phyloP scores from a whole-genome alignment of 2,329 filamentous ascomycete genomes.

The Beauveria rudraprayagi region DNA sequence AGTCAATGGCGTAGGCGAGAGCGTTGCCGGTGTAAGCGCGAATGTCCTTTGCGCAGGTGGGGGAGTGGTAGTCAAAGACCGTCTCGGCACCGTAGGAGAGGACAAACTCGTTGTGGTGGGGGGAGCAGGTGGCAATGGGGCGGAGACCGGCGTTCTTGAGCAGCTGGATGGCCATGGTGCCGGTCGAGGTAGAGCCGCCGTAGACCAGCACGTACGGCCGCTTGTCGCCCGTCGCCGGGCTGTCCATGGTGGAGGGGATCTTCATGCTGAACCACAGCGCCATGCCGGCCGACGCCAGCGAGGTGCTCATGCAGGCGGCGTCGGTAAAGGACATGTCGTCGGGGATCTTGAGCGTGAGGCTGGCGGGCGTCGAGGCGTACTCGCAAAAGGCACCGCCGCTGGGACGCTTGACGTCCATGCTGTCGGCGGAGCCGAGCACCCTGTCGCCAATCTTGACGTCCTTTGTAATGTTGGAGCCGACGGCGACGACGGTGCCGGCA shows the following conservation, averaged over 20 bases:
- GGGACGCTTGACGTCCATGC: constrained; percentile 15
- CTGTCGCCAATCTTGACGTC: constrained; percentile 18
- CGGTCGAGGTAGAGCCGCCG: constrained; percentile 36
- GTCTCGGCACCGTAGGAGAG: constrained; percentile 33
- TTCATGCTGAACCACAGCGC: constrained; percentile 22
- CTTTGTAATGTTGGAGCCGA: constrained; percentile 15
- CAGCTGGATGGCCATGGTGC: constrained; percentile 36
- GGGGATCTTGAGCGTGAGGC: constrained; percentile 19
- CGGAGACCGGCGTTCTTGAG: constrained; percentile 28
- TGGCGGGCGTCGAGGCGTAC: constrained; percentile 18
- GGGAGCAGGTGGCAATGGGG: constrained; percentile 37
- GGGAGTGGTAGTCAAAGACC: constrained; percentile 36
- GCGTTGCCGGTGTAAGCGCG: constrained; percentile 27
- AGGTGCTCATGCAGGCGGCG: constrained; percentile 19
- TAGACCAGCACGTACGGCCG: constrained; percentile 30
- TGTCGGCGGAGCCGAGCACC: constrained; percentile 19
- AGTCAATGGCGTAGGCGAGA: constrained; percentile 35
- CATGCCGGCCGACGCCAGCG: constrained; percentile 22
- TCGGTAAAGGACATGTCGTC: constrained; percentile 17
- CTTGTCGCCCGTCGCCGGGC: constrained; percentile 11
- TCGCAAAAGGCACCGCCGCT: constrained; percentile 23
- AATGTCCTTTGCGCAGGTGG: constrained; percentile 27
- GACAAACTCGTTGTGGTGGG: constrained; percentile 33
- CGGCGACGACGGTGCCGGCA: constrained; percentile 23
- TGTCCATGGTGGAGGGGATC: constrained; percentile 18